phyloP scores from a whole-genome alignment of 305 asterid genomes.

The Fraxinus angustifolia region DNA sequence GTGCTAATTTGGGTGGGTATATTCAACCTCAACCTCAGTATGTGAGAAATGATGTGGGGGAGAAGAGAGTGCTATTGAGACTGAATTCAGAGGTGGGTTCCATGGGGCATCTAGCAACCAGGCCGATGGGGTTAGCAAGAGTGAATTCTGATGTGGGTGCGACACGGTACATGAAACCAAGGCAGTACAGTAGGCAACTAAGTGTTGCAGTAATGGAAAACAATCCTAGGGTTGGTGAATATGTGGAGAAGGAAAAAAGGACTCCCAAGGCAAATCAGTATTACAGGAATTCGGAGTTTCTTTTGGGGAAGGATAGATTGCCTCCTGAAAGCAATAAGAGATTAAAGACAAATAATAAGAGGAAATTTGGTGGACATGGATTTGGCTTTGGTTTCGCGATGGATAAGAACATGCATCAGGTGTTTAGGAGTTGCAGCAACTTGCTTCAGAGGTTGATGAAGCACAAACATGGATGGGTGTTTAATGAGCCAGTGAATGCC shows the following conservation, averaged over 20 bases:
- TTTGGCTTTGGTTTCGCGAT: conserved; percentile 32
- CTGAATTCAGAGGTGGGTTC: conserved; percentile 49
- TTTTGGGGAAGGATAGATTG: conserved; percentile 67
- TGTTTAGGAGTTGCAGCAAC: conserved; percentile 48
- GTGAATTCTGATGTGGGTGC: conserved; percentile 59
- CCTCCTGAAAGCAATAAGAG: conserved; percentile 65
- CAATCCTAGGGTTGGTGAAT: conserved; percentile 39
- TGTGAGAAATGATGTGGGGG: conserved; percentile 28
- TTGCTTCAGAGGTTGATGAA: conserved; percentile 70
- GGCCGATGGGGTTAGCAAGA: conserved; percentile 39
- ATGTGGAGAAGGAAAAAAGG: conserved; percentile 75
- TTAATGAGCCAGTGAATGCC: conserved; percentile 63
- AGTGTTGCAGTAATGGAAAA: conserved; percentile 55
- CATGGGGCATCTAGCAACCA: conserved; percentile 36
- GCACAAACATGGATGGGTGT: conserved; percentile 78
- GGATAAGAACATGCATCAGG: conserved; percentile 42
- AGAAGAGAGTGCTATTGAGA: conserved; percentile 48
- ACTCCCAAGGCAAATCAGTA: conserved; percentile 79
- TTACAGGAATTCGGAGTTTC: conserved; percentile 69
- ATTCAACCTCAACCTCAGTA: conserved; percentile 23
- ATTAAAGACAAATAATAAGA: conserved; percentile 47
- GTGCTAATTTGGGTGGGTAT: conserved; percentile 31
- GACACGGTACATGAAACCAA: conserved; percentile 36
- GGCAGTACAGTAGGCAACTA: conserved; percentile 51
- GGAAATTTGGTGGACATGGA: conserved; percentile 32